Evolutionary conservation across 192 early-diverging fungal genomes (phyloP), one percentile per base, ranked within the genome.

Genomic region (Allomyces macrogynus): DNA sequence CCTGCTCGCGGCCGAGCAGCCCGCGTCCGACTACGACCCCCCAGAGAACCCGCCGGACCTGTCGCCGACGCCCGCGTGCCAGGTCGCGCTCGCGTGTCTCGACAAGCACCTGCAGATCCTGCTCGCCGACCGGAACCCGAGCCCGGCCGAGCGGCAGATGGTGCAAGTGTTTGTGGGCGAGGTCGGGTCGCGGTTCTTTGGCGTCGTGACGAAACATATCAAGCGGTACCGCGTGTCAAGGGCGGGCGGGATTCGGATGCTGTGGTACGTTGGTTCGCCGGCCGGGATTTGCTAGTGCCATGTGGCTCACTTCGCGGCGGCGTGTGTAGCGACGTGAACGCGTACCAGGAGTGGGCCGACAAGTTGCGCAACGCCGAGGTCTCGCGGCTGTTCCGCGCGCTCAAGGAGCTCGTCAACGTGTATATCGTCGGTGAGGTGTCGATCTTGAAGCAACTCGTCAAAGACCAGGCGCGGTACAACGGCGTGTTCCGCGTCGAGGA

Each of bases 101-200:
- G 81, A 83, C 40, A 77, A 81, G 11, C 89, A 91, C 65, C 83
- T 84, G 1, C 79, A 82, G 66, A 77, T 89, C 66, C 68, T 97
- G 66, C 75, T 68, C 49, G 88, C 89, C 43, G 81, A 80, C 32
- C 32, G 32, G 32, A 40, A 40, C 32, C 32, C 32, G 32, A 40
- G 32, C 32, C 32, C 32, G 7, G 81, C 88, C 20, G 90, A 97
- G 63, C 86, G 87, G 72, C 73, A 87, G 60, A 92, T 90, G 40
- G 78, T 91, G 67, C 88, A 92, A 64, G 86, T 97, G 43, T 93
- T 93, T 73, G 82, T 90, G 65, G 86, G 85, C 67, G 95, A 97
- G 72, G 79, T 96, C 64, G 91, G 86, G 60, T 70, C 83, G 26
- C 80, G 95, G 60, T 74, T 97, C 63, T 97, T 92, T 77, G 83